Evolutionary conservation across 805 yeast species (phyloP), one percentile per base, ranked within the genome.

Genomic region (Barnettozyma wickerhamii): DNA sequence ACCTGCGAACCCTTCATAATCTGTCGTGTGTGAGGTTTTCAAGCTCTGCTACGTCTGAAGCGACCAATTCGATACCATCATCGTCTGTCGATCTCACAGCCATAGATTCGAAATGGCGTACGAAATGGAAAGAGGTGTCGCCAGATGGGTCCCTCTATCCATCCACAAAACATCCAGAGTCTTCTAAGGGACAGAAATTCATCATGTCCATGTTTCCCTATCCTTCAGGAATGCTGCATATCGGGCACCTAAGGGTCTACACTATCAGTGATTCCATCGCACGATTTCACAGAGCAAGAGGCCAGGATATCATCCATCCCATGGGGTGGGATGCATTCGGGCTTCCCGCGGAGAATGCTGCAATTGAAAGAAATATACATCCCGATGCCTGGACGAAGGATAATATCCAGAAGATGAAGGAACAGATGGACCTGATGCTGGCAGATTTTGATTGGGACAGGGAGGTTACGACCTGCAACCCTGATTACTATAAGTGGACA

Each of bases 261-360:
- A 84, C 96, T 1, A 88, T 93, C 23, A 79, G 90, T 51, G 99
- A 93, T 60, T 83, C 80, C 3, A 58, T 93, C 30, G 74, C 95
- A 2, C 68, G 98, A 49, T 91, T 75, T 60, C 75, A 86, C 49
- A 69, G 93, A 48, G 72, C 86, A 63, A 75, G 74, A 37, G 96
- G 96, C 1, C 74, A 71, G 50, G 65, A 79, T 29, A 96, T 91
- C 12, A 69, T 91, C 2, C 96, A 93, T 58, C 97, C 98, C 0
- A 90, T 93, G 95, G 99, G 99, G 0, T 93, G 97, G 97, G 99
- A 93, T 68, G 95, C 98, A 0, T 93, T 93, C 70, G 99, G 99
- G 1, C 68, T 93, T 20, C 99, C 99, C 0, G 99, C 99, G 1
- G 99, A 93, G 59, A 93, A 93, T 60, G 99, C 99, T 0, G 99